Base-by-base conservation (phyloP, 805 yeast genomes). In the Saccharomycopsis lassenensis region DNA sequence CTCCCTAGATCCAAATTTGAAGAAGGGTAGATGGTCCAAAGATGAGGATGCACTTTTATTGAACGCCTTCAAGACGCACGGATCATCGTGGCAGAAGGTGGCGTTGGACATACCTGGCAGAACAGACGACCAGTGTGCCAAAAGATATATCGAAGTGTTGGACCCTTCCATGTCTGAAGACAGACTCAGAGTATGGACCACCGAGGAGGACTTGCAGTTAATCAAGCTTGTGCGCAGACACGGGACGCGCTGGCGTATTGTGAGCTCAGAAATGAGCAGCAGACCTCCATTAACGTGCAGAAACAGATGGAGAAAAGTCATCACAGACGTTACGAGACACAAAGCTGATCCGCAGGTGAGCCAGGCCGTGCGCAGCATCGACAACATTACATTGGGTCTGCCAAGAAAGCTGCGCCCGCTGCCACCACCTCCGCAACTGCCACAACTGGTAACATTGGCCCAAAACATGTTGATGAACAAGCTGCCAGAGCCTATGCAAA, bases 81-180 rank as follows among this genome's bases (percentile, higher is more conserved):
- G 96, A 0, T 68, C 94, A 0, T 69, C 76, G 21, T 87, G 96
- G 96, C 82, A 81, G 44, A 77, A 77, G 48, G 86, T 87, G 7
- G 75, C 94, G 0, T 58, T 65, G 34, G 77, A 71, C 36, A 80
- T 87, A 8, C 71, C 73, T 3, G 94, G 95, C 4, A 65, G 96
- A 52, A 87, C 94, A 0, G 95, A 86, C 50, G 95, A 86, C 55
- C 96, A 87, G 59, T 87, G 97, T 61, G 83, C 94, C 2, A 87
- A 87, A 51, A 62, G 96, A 48, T 87, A 83, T 53, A 74, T 77
- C 11, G 96, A 87, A 50, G 95, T 85, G 2, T 56, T 87, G 40
- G 91, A 84, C 48, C 95, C 96, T 4, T 65, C 62, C 19, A 58
- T 62, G 36, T 80, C 86, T 7, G 74, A 74, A 41, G 85, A 80